phyloP scores from a whole-genome alignment of 2,329 filamentous ascomycete species.

The Claviceps africana region DNA sequence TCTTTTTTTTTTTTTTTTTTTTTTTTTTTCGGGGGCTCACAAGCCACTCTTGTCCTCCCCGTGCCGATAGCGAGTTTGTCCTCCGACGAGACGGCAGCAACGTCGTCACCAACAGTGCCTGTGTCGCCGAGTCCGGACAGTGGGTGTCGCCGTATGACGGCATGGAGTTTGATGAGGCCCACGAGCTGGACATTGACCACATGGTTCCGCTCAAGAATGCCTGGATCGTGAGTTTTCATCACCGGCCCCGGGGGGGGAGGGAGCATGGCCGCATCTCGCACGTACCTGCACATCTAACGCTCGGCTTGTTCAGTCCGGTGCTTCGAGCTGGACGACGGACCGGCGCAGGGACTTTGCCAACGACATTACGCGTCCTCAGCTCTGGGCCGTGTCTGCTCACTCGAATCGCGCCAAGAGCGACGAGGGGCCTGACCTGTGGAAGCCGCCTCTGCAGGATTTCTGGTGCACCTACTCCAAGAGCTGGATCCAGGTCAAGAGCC shows the following conservation, averaged over 20 bases:
- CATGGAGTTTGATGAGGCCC: conserved; percentile 50
- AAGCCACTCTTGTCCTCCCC: too few relatives aligned
- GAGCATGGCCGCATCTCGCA: too few relatives aligned
- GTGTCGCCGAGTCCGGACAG: conserved; percentile 47
- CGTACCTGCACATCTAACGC: too few relatives aligned
- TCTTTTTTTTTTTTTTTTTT: not conserved
- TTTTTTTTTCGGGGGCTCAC: not conserved
- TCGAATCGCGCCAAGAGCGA: conserved; percentile 67
- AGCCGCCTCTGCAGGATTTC: conserved; percentile 54
- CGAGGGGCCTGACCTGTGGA: conserved; percentile 59
- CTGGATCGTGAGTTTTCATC: conserved; percentile 46
- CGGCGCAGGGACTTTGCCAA: conserved; percentile 60
- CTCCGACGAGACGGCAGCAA: conserved; percentile 57
- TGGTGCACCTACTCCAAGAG: conserved; percentile 66
- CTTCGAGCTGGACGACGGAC: conserved; percentile 54
- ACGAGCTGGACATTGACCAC: conserved; percentile 71
- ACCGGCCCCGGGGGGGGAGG: too few relatives aligned
- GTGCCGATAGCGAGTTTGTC: conserved; percentile 44
- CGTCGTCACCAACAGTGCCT: conserved; percentile 45
- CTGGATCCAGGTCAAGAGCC: conserved; percentile 67
- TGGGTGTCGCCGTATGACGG: conserved; percentile 68
- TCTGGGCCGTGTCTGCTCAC: conserved; percentile 65
- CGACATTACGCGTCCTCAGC: conserved; percentile 60
- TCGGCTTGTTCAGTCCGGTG: conserved; percentile 43
- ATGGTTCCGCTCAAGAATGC: conserved; percentile 70